phyloP scores from a whole-genome alignment of 495 filamentous ascomycete species.

The Aspergillus leporis region DNA sequence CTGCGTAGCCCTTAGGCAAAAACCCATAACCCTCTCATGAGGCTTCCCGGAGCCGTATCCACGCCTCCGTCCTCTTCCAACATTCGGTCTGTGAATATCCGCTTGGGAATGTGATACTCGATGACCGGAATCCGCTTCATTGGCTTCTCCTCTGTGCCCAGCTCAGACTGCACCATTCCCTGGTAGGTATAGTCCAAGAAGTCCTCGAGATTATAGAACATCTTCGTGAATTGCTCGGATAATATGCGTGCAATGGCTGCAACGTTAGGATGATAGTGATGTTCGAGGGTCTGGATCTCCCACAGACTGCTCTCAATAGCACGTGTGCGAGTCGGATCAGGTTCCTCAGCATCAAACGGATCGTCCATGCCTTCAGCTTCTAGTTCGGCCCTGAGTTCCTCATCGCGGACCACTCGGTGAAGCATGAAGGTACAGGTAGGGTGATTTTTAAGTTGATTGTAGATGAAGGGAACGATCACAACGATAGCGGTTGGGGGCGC shows the following conservation, averaged over 20 bases:
- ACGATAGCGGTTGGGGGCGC: conserved; percentile 89
- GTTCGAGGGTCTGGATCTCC: conserved; percentile 88
- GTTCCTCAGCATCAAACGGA: conserved; percentile 71
- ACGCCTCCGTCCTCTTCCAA: conserved; percentile 45
- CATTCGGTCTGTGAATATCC: conserved; percentile 63
- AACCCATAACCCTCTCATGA: conserved; percentile 43
- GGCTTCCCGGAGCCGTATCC: conserved; percentile 40
- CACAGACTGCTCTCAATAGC: conserved; percentile 93
- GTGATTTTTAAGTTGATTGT: conserved; percentile 91
- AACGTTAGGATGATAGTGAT: conserved; percentile 96
- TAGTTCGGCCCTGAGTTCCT: conserved; percentile 54
- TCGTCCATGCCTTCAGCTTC: conserved; percentile 73
- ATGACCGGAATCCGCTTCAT: conserved; percentile 84
- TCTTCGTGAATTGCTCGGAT: conserved; percentile 96
- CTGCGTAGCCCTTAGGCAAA: conserved; percentile 26
- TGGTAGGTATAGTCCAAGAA: conserved; percentile 94
- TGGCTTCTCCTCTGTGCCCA: conserved; percentile 62
- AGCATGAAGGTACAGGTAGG: conserved; percentile 94
- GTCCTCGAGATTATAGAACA: conserved; percentile 87
- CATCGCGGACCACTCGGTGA: conserved; percentile 68
- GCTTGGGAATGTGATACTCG: conserved; percentile 92
- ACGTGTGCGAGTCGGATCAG: conserved; percentile 78
- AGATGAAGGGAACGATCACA: conserved; percentile 85
- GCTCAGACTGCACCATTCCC: conserved; percentile 81
- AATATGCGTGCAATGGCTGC: conserved; percentile 92